Evolutionary conservation across 371 early-diverging fungal species (phyloP), one percentile per base, ranked within the genome.

Genomic region (Mucor saturninus): DNA sequence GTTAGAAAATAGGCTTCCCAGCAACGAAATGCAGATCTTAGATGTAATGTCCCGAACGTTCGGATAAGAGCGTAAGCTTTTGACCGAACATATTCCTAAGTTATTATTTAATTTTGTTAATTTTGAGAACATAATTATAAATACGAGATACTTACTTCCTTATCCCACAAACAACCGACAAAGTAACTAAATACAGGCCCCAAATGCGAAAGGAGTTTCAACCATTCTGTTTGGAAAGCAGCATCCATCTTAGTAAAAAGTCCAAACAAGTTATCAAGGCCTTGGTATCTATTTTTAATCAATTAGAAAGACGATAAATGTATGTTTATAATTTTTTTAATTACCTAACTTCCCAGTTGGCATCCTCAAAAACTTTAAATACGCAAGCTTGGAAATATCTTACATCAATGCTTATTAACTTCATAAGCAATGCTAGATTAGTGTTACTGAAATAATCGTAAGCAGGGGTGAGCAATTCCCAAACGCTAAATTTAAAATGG

Each of bases 231-330:
- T 53, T 83, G 79, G 59, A 80, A 78, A 15, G 74, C 71, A 28
- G 71, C 78, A 65, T 84, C 85, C 72, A 84, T 74, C 50, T 84
- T 84, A 3, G 85, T 75, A 54, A 84, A 84, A 5, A 84, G 54
- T 4, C 83, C 83, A 62, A 75, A 83, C 5, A 83, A 58, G 45
- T 84, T 73, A 59, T 84, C 85, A 5, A 84, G 68, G 2, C 74
- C 81, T 55, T 76, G 73, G 48, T 74, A 84, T 52, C 83, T 79
- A 56, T 29, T 40, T 14, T 8, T 49, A 43, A 13, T 11, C 29
- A 54, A 68, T 31, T 49, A 50, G 13, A 28, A 14, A 9, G 38
- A 2, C 30, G 28, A 10, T 5, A 50, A 29, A 46, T 21, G 13
- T 4, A 10, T 8, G 3, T 9, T 39, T 5, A 2, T 14, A 39